These are phyloP conservation scores for Crithidia thermophila DNA, from an alignment of 208 protist species.

Conservation along the genomic window DNA sequence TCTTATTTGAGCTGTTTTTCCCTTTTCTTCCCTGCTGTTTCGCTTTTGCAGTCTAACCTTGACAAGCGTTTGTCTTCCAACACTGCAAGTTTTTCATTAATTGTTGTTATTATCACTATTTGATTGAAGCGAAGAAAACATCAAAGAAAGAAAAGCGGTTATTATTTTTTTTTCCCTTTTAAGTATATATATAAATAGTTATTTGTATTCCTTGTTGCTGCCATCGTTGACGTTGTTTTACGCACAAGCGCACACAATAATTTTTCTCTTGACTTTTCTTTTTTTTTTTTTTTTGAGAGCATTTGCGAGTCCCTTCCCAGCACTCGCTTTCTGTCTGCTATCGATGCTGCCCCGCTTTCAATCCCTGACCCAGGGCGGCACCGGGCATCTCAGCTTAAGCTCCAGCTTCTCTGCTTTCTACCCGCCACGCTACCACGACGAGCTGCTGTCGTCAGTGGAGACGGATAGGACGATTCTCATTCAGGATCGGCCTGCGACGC, in stretches of 20 bases:
- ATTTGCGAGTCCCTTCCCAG: neutral
- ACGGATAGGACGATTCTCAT: conserved; percentile 5
- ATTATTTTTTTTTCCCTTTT: too few relatives aligned
- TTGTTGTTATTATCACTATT: too few relatives aligned
- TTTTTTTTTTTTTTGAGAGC: neutral
- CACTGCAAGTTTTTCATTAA: too few relatives aligned
- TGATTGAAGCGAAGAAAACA: too few relatives aligned
- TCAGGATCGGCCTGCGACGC: neutral
- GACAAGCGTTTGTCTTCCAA: too few relatives aligned
- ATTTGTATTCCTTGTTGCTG: too few relatives aligned
- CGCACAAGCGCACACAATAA: neutral
- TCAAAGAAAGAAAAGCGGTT: too few relatives aligned
- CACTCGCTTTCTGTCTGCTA: too few relatives aligned
- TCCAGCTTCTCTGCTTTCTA: neutral
- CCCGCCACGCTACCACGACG: conserved; percentile 12
- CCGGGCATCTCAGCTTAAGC: neutral
- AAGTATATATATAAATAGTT: too few relatives aligned
- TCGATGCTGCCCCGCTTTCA: conserved; percentile 10
- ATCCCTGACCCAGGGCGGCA: neutral
- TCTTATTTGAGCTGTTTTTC: neutral
- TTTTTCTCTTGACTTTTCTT: neutral
- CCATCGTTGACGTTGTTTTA: too few relatives aligned
- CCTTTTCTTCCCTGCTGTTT: neutral
- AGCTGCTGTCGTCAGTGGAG: conserved; percentile 7
- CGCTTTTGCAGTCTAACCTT: too few relatives aligned